Conservation (phyloP, 306 rosid genomes). For the Vachellia collinsii region DNA sequence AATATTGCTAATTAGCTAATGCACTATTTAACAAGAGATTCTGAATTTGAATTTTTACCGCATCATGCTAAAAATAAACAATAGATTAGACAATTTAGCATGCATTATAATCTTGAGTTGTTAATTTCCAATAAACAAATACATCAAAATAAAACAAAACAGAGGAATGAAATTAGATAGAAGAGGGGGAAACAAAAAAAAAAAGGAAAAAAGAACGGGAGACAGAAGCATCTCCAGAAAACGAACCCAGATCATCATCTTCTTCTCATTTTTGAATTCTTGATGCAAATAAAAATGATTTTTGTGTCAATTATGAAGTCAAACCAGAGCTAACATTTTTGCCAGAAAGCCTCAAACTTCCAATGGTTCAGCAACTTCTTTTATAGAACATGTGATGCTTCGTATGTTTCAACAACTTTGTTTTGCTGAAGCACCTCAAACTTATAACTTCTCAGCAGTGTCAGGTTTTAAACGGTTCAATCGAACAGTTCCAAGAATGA, state of each 20-base stretch:
- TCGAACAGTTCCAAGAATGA: conserved; percentile 86
- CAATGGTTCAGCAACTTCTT: conserved; percentile 37
- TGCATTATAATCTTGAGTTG: not conserved
- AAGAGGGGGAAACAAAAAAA: not conserved
- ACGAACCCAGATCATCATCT: not conserved
- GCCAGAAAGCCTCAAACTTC: conserved; percentile 37
- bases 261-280: conserved; percentile 10
- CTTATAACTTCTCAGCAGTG: conserved; percentile 61
- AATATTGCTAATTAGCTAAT: not conserved
- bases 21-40: not conserved
- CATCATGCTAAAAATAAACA: not conserved
- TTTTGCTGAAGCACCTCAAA: conserved; percentile 35
- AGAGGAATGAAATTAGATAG: conserved; percentile 17
- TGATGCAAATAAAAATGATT: conserved; percentile 1
- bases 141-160: not conserved
- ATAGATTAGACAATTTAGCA: not conserved
- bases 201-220: not conserved
- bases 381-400: conserved; percentile 25
- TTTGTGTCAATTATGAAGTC: not conserved
- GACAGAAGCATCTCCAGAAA: conserved; percentile 8
- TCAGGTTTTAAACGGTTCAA: conserved; percentile 71
- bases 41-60: not conserved
- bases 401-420: conserved; percentile 11
- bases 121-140: not conserved
- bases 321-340: conserved; percentile 1